These are phyloP conservation scores for Pythium angustatum DNA, from an alignment of 352 stramenopile species.

Conservation along the genomic window DNA sequence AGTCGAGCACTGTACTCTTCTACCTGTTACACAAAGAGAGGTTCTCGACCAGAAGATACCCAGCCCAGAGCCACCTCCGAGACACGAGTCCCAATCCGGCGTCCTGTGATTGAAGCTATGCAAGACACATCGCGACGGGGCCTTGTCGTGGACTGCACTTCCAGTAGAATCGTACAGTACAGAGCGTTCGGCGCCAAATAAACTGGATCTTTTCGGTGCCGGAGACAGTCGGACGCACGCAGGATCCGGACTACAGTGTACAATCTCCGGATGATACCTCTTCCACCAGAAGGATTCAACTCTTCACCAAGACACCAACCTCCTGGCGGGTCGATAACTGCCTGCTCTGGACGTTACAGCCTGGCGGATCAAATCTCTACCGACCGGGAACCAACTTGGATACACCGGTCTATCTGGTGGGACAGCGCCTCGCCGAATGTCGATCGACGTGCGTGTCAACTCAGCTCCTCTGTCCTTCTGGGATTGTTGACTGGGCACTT, in stretches of 20 bases:
- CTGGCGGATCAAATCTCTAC: not conserved
- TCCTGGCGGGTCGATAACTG: slow-evolving; percentile 5
- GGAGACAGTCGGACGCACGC: too few species aligned
- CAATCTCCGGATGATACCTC: slow-evolving; percentile 2
- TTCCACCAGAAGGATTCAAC: not conserved
- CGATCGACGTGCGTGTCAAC: not conserved
- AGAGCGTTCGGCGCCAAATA: not conserved
- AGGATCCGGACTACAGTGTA: not conserved
- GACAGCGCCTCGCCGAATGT: not conserved
- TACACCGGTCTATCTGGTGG: not conserved
- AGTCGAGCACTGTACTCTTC: too few species aligned
- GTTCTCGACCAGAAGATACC: too few species aligned
- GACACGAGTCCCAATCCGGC: too few species aligned
- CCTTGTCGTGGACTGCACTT: too few species aligned
- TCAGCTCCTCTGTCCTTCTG: not conserved
- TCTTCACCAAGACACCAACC: not conserved
- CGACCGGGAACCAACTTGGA: not conserved
- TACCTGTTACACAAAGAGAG: too few species aligned
- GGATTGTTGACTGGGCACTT: not conserved
- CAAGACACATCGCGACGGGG: too few species aligned
- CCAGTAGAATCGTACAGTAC: not conserved
- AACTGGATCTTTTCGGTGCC: not conserved
- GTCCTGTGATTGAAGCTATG: too few species aligned
- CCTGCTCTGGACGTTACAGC: not conserved
- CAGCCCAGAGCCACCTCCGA: too few species aligned